A percentile compares a stretch with the other conserved stretches of the same genome.
These are phyloP conservation scores for Pyrenophora seminiperda DNA, from an alignment of 2,329 filamentous ascomycete genomes.

Conservation along the genomic window DNA sequence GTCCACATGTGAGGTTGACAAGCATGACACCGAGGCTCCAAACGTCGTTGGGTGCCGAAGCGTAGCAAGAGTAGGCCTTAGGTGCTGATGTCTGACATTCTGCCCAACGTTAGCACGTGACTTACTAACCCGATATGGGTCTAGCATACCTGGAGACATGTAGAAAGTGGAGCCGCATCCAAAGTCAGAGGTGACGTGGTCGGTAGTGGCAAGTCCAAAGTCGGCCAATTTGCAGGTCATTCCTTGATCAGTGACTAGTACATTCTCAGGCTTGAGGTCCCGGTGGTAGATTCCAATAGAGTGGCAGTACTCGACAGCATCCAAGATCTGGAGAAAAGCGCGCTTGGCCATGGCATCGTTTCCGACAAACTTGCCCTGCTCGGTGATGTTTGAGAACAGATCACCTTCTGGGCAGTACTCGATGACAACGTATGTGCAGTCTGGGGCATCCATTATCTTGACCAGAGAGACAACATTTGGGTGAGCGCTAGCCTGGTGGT, in stretches of 20 bases:
- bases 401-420: slow-evolving; percentile 98
- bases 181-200: slow-evolving; percentile 86
- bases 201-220: slow-evolving; percentile 91
- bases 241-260: slow-evolving; percentile 86
- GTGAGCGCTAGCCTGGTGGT: slow-evolving; percentile 86
- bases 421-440: slow-evolving; percentile 95
- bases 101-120: slow-evolving; percentile 51
- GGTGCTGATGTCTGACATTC: slow-evolving; percentile 85
- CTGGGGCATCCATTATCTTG: slow-evolving; percentile 87
- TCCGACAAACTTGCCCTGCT: slow-evolving; percentile 88
- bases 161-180: slow-evolving; percentile 98
- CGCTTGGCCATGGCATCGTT: slow-evolving; percentile 86
- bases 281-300: slow-evolving; percentile 92
- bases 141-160: slow-evolving; percentile 91
- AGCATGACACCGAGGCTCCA: slow-evolving; percentile 98
- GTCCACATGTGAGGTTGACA: slow-evolving; percentile 95
- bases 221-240: slow-evolving; percentile 94
- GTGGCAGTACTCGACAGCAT: slow-evolving; percentile 96
- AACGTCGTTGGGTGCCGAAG: slow-evolving; percentile 92
- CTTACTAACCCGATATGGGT: slow-evolving; percentile 14
- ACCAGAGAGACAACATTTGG: slow-evolving; percentile 91
- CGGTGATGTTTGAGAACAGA: slow-evolving; percentile 96
- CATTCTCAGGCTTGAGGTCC: slow-evolving; percentile 98
- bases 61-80: slow-evolving; percentile 76
- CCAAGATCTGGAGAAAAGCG: slow-evolving; percentile 92